phyloP scores from a whole-genome alignment of 148 eudicot genomes.

The Tetragonia tetragonoides region DNA sequence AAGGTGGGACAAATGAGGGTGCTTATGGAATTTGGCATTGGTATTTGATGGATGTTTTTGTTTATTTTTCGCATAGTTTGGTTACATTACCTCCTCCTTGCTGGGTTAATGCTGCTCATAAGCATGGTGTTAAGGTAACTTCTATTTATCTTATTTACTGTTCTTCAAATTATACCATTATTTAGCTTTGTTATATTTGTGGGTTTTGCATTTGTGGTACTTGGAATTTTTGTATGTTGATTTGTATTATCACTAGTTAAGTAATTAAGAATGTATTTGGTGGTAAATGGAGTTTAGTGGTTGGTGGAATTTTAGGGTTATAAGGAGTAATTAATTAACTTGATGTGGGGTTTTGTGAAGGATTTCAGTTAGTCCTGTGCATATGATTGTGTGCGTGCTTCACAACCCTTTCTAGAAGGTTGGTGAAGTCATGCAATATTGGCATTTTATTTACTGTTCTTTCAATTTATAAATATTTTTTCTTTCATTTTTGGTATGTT shows the following conservation, averaged over 20 bases:
- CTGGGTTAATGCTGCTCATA: constrained; percentile 90
- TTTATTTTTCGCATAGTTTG: constrained; percentile 83
- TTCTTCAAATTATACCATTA: background rate
- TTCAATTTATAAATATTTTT: background rate
- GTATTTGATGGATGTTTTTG: constrained; percentile 92
- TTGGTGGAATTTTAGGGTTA: too few relatives aligned
- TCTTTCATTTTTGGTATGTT: too few relatives aligned
- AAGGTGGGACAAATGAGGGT: constrained; percentile 62
- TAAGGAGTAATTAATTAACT: too few relatives aligned
- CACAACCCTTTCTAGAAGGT: too few relatives aligned
- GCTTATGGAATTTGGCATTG: constrained; percentile 95
- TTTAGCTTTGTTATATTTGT: background rate
- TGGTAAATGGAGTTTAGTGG: too few relatives aligned
- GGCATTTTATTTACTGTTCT: too few relatives aligned
- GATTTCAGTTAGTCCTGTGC: too few relatives aligned
- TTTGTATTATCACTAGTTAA: background rate
- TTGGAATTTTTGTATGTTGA: background rate
- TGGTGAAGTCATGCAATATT: too few relatives aligned
- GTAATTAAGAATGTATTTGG: too few relatives aligned
- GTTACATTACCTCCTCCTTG: constrained; percentile 90
- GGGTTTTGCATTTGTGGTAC: background rate
- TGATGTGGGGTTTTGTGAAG: too few relatives aligned
- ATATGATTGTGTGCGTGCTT: too few relatives aligned
- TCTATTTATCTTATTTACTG: background rate
- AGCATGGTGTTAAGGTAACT: constrained; percentile 79